A percentile compares a stretch with the other conserved stretches of the same genome.
Evolutionary conservation across 805 yeast species (phyloP).

Genomic region (Wickerhamomyces hampshirensis): DNA sequence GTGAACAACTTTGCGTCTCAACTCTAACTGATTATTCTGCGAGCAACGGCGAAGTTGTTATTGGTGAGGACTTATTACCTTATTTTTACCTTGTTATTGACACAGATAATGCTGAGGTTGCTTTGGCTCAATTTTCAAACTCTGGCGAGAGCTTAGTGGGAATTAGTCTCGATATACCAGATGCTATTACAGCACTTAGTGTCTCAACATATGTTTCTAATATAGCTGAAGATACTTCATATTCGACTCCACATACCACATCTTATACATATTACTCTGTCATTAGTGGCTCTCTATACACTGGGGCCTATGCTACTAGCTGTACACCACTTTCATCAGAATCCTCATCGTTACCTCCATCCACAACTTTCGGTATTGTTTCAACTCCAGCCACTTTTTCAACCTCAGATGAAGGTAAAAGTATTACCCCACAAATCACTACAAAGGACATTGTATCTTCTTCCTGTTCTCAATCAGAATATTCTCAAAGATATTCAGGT

Average conservation of each 20-base stretch:
- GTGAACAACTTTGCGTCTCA: conserved; percentile 16
- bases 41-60: background rate
- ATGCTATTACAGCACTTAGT: conserved; percentile 10
- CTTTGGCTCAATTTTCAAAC: conserved; percentile 12
- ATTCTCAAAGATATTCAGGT: background rate
- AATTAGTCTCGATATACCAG: conserved; percentile 15
- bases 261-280: no score
- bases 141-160: conserved; percentile 7
- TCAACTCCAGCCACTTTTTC: conserved; percentile 1
- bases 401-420: no score
- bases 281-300: background rate
- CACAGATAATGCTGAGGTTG: conserved; percentile 13
- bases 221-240: background rate
- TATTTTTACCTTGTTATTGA: conserved; percentile 17
- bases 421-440: no score
- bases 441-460: background rate
- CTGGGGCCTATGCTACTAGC: background rate
- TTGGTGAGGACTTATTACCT: conserved; percentile 15
- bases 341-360: conserved; percentile 1
- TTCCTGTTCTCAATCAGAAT: background rate
- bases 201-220: background rate
- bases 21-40: conserved; percentile 3
- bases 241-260: background rate
- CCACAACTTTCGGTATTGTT: background rate
- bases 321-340: conserved; percentile 1